phyloP scores from a whole-genome alignment of 768 basidiomycete genomes.

The Gloeostereum incarnatum region DNA sequence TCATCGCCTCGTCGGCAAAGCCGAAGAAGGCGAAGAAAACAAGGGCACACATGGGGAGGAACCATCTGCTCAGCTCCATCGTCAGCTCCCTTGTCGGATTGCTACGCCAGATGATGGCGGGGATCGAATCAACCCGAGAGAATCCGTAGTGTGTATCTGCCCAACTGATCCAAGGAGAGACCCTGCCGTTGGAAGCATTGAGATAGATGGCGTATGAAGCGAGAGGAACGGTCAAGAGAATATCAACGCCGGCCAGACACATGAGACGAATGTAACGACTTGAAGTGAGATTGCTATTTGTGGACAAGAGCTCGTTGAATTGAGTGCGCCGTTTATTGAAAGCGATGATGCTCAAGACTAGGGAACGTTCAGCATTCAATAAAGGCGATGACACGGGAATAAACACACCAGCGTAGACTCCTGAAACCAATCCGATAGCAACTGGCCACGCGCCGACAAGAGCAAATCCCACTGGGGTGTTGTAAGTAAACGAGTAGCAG shows the following conservation, averaged over 20 bases:
- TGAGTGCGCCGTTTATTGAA: slow-evolving; percentile 31
- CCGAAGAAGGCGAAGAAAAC: slow-evolving; percentile 62
- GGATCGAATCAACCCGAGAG: slow-evolving; percentile 30
- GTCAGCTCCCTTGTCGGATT: slow-evolving; percentile 12
- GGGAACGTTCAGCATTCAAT: neutral
- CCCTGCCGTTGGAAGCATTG: slow-evolving; percentile 18
- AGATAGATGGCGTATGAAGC: slow-evolving; percentile 26
- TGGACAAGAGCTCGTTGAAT: slow-evolving; percentile 29
- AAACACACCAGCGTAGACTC: slow-evolving; percentile 22
- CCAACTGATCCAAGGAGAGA: slow-evolving; percentile 44
- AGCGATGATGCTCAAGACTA: slow-evolving; percentile 25
- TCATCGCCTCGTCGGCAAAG: slow-evolving; percentile 49
- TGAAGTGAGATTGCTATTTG: slow-evolving; percentile 29
- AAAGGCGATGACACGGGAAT: neutral
- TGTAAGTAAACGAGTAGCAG: slow-evolving; percentile 41
- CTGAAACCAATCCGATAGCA: slow-evolving; percentile 29
- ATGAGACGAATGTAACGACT: slow-evolving; percentile 50
- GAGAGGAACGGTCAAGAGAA: slow-evolving; percentile 38
- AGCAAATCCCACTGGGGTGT: slow-evolving; percentile 33
- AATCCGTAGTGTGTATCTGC: slow-evolving; percentile 40
- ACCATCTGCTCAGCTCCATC: slow-evolving; percentile 41
- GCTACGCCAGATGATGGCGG: slow-evolving; percentile 32
- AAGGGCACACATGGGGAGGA: slow-evolving; percentile 36
- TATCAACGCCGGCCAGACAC: slow-evolving; percentile 37
- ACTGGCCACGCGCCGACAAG: slow-evolving; percentile 34